Evolutionary conservation across 2,329 filamentous ascomycete genomes (phyloP).

Genomic region (Exophiala bonariae): DNA sequence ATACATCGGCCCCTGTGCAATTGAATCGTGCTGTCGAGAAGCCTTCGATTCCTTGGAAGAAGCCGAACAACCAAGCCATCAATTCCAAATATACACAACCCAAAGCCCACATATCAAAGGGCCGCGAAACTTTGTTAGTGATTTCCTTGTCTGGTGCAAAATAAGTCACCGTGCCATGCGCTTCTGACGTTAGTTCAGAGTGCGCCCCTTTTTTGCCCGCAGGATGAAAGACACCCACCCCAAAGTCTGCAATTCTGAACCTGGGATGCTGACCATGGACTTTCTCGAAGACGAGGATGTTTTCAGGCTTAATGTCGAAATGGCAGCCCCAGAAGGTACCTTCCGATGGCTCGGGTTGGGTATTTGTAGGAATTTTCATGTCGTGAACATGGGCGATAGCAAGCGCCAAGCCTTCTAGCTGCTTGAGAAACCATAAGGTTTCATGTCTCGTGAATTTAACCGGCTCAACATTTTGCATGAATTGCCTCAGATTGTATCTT

Average conservation of each 20-base stretch:
- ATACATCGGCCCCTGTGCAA: too few relatives aligned
- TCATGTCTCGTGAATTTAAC: not conserved
- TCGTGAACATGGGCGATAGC: conserved; percentile 12
- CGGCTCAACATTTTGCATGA: not conserved
- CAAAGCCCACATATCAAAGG: conserved; percentile 15
- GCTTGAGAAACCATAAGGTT: conserved; percentile 6
- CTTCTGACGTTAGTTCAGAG: not conserved
- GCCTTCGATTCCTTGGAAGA: too few relatives aligned
- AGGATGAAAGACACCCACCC: conserved; percentile 5
- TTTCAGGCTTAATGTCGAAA: conserved; percentile 15
- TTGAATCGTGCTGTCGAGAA: too few relatives aligned
- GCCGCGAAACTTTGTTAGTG: not conserved
- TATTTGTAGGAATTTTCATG: not conserved
- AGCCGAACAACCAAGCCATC: conserved; percentile 2
- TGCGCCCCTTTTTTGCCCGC: not conserved
- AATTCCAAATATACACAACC: conserved; percentile 12
- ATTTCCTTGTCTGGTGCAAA: conserved; percentile 5
- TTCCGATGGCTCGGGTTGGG: not conserved
- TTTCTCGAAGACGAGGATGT: conserved; percentile 13
- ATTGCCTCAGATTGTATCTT: conserved; percentile 3
- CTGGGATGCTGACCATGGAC: not conserved
- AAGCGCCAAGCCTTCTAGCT: conserved; percentile 9
- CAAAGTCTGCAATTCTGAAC: conserved; percentile 14
- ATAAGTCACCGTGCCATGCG: conserved; percentile 3
- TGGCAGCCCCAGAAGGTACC: conserved; percentile 8